A percentile compares a stretch with the other conserved stretches of the same genome.
Evolutionary conservation across 495 filamentous ascomycete genomes (phyloP).

Genomic region (Tuber borchii): DNA sequence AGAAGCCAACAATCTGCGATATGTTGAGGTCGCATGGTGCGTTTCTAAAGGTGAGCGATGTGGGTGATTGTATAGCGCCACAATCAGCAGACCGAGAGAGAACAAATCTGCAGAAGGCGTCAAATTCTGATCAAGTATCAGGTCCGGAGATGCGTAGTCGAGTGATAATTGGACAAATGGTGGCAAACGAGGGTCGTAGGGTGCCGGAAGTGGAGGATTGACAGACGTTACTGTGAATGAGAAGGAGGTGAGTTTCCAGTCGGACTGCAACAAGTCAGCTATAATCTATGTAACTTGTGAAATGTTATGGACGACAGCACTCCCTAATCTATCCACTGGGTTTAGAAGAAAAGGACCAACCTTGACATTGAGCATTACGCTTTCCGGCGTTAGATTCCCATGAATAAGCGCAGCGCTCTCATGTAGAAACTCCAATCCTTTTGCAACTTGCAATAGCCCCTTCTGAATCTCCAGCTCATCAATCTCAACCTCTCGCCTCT

Average conservation of each 20-base stretch:
- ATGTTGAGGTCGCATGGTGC: conserved; percentile 66
- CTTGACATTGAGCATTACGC: conserved; percentile 92
- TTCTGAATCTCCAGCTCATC: conserved; percentile 98
- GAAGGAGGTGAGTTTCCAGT: conserved; percentile 95
- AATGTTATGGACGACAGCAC: conserved; percentile 2
- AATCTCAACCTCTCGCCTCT: conserved; percentile 80
- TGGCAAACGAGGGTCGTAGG: conserved; percentile 79
- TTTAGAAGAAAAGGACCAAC: conserved; percentile 44
- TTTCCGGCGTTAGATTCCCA: conserved; percentile 88
- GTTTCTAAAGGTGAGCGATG: conserved; percentile 79
- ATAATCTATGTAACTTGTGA: conserved; percentile 16
- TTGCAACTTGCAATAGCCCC: conserved; percentile 83
- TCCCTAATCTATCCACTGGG: not conserved
- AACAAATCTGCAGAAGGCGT: conserved; percentile 80
- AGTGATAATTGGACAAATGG: conserved; percentile 77
- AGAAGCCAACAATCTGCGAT: conserved; percentile 71
- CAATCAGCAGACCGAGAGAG: conserved; percentile 77
- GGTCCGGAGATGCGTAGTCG: conserved; percentile 91
- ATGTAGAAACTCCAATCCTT: conserved; percentile 91
- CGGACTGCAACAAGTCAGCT: conserved; percentile 54
- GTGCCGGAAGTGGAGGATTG: conserved; percentile 54
- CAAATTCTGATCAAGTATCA: conserved; percentile 78
- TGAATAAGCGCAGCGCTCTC: conserved; percentile 93
- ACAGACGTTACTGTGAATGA: conserved; percentile 75
- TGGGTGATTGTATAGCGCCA: conserved; percentile 88